Evolutionary conservation across 441 rosid species (phyloP).

Genomic region (Hura crepitans): DNA sequence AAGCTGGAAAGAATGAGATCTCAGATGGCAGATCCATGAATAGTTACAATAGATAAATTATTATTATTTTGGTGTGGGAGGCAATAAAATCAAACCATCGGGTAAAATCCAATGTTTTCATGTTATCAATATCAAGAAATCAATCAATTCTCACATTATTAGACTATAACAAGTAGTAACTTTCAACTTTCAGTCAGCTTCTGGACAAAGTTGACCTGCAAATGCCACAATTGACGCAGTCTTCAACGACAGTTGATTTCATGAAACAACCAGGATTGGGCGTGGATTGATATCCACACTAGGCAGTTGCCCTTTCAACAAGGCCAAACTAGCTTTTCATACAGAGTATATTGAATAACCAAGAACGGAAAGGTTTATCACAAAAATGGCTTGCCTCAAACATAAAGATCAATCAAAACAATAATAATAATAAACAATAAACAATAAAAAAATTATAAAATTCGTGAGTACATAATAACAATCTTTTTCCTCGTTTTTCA

Average conservation of each 20-base stretch:
- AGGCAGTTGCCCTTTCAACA: neutral
- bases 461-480: neutral
- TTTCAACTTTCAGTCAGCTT: no score
- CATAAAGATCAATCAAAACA: neutral
- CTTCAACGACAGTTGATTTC: neutral
- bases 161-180: no score
- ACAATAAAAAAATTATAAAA: no score
- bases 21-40: neutral
- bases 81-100: no score
- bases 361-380: neutral
- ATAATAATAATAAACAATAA: neutral
- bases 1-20: neutral
- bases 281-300: neutral
- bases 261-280: no score
- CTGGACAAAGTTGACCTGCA: neutral
- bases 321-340: neutral
- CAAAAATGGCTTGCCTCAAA: neutral
- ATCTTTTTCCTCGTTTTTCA: neutral
- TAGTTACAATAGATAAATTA: neutral
- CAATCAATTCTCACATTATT: no score
- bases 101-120: no score
- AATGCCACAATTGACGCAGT: neutral
- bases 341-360: neutral
- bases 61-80: no score
- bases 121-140: no score